Evolutionary conservation across 805 yeast genomes (phyloP).

Genomic region (Candida tibetensis): DNA sequence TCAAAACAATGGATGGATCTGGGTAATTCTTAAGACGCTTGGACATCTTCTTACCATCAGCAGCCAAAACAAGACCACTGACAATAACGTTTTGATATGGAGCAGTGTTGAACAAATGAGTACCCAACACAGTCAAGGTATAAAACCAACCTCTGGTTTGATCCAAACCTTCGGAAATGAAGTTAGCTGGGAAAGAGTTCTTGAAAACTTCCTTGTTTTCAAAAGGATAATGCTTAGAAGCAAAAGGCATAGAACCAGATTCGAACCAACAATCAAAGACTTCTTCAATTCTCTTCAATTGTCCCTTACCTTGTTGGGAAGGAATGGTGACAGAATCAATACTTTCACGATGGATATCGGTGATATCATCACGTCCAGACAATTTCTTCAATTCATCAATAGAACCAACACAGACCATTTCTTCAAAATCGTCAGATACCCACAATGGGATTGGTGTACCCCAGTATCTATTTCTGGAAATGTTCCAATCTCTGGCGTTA

Average conservation of each 20-base stretch:
- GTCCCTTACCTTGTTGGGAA: constrained; percentile 84
- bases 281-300: constrained; percentile 86
- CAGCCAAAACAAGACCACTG: constrained; percentile 92
- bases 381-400: constrained; percentile 80
- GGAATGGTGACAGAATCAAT: constrained; percentile 94
- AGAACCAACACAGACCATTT: constrained; percentile 90
- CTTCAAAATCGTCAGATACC: constrained; percentile 92
- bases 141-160: constrained; percentile 99
- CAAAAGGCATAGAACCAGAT: constrained; percentile 98
- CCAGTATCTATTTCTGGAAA: constrained; percentile 98
- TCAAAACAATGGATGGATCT: constrained; percentile 79
- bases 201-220: constrained; percentile 72
- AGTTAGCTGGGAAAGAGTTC: constrained; percentile 89
- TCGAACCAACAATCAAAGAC: constrained; percentile 99
- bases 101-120: constrained; percentile 86
- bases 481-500: constrained; percentile 98
- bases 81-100: constrained; percentile 96
- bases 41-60: constrained; percentile 99
- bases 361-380: constrained; percentile 76
- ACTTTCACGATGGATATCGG: constrained; percentile 90
- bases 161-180: constrained; percentile 97
- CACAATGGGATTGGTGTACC: constrained; percentile 99
- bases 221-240: constrained; percentile 95
- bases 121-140: constrained; percentile 92
- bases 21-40: constrained; percentile 97